phyloP scores from a whole-genome alignment of 768 basidiomycete species.

The Phanerochaete carnosa region DNA sequence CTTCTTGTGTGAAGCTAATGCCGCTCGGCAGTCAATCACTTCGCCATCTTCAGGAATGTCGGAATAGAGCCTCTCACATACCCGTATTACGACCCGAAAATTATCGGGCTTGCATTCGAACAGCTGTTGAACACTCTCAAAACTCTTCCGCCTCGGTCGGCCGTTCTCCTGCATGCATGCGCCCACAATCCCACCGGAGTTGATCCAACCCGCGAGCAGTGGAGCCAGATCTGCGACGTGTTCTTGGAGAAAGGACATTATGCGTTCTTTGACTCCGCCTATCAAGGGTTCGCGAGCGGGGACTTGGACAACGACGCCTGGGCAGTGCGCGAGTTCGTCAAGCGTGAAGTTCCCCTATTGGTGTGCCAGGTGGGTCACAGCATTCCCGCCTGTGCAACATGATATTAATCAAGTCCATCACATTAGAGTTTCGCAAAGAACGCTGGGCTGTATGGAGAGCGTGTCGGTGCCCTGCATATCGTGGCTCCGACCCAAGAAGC shows the following conservation, averaged over 20 bases:
- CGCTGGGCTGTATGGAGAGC: slow-evolving; percentile 92
- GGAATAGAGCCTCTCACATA: slow-evolving; percentile 85
- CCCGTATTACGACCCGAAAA: slow-evolving; percentile 91
- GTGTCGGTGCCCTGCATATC: slow-evolving; percentile 90
- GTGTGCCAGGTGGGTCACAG: slow-evolving; percentile 73
- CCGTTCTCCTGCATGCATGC: slow-evolving; percentile 90
- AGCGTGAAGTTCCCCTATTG: slow-evolving; percentile 68
- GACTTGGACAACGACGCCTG: slow-evolving; percentile 88
- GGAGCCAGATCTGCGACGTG: slow-evolving; percentile 71
- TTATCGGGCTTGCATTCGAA: slow-evolving; percentile 79
- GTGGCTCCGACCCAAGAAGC: slow-evolving; percentile 63
- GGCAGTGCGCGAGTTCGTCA: slow-evolving; percentile 86
- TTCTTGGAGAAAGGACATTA: slow-evolving; percentile 76
- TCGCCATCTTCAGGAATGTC: slow-evolving; percentile 87
- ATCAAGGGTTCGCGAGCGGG: slow-evolving; percentile 96
- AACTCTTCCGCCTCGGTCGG: slow-evolving; percentile 68
- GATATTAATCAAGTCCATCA: background rate
- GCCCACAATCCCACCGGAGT: slow-evolving; percentile 98
- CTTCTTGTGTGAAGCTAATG: background rate
- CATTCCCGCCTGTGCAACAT: background rate
- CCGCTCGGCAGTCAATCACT: slow-evolving; percentile 71
- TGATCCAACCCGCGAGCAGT: slow-evolving; percentile 87
- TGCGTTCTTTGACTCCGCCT: slow-evolving; percentile 93
- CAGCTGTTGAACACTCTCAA: slow-evolving; percentile 62
- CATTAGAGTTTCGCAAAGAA: slow-evolving; percentile 94